phyloP scores from a whole-genome alignment of 2,329 filamentous ascomycete genomes.

The Coccinonectria pachysandricola region DNA sequence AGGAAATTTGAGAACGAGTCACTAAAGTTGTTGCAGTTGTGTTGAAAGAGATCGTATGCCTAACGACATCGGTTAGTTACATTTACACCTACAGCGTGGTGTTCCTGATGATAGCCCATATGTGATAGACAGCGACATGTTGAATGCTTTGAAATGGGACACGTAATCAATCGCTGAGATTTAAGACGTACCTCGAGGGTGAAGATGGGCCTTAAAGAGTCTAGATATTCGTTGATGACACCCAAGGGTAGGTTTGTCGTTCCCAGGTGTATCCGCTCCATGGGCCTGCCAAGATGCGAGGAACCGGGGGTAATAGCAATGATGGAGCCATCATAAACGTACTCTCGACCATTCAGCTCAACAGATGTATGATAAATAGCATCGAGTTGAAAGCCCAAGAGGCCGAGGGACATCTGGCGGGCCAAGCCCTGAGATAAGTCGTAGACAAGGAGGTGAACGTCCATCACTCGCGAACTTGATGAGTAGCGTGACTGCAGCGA shows the following conservation, averaged over 20 bases:
- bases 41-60: constrained; percentile 79
- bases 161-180: neutral
- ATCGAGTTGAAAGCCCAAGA: constrained; percentile 58
- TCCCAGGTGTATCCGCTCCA: constrained; percentile 67
- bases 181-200: constrained; percentile 53
- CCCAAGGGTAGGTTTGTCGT: constrained; percentile 69
- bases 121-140: no score
- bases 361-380: constrained; percentile 94
- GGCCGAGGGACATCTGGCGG: constrained; percentile 41
- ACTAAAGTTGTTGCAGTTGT: constrained; percentile 98
- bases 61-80: no score
- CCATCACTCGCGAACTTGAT: constrained; percentile 39
- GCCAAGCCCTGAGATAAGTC: constrained; percentile 59
- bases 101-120: no score
- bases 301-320: constrained; percentile 69
- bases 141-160: no score
- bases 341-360: constrained; percentile 75
- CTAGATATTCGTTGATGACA: constrained; percentile 76
- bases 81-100: no score
- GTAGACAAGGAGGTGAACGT: constrained; percentile 68
- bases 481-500: no score
- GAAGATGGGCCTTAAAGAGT: constrained; percentile 73
- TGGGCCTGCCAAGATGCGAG: constrained; percentile 77
- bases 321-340: constrained; percentile 81
- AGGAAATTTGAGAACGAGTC: constrained; percentile 88